These are phyloP conservation scores for Trichoderma reesei DNA, from an alignment of 495 filamentous ascomycete species.

Conservation along the genomic window DNA sequence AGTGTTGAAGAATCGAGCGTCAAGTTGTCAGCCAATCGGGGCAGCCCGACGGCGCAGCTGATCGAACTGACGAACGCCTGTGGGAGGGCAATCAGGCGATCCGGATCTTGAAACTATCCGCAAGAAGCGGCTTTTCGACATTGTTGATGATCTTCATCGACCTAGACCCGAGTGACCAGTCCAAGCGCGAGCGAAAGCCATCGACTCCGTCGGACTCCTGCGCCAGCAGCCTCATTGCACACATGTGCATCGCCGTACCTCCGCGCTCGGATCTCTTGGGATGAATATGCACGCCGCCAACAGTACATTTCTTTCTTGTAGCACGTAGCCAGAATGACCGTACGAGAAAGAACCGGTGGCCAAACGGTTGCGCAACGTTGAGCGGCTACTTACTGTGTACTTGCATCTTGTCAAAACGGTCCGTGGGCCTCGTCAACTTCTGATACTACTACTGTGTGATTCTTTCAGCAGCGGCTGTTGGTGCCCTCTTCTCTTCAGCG, in stretches of 20 bases:
- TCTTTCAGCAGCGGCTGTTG: too few species aligned
- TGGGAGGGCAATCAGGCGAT: background rate
- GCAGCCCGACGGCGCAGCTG: background rate
- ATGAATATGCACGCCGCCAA: too few species aligned
- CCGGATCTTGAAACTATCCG: background rate
- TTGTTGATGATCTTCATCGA: background rate
- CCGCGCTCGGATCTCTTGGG: too few species aligned
- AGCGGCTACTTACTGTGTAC: too few species aligned
- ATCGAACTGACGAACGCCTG: conserved; percentile 1
- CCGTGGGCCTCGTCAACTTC: background rate
- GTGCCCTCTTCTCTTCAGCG: background rate
- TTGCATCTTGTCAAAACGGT: too few species aligned
- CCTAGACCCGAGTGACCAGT: background rate
- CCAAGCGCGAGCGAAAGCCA: background rate
- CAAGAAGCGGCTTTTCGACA: background rate
- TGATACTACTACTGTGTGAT: background rate
- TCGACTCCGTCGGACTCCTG: background rate
- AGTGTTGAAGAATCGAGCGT: too few species aligned
- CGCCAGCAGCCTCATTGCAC: background rate
- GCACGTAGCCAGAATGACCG: too few species aligned
- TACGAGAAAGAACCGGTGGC: too few species aligned
- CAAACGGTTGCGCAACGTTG: too few species aligned
- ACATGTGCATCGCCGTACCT: background rate
- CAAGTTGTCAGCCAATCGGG: background rate
- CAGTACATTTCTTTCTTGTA: too few species aligned